Evolutionary conservation across 2,329 filamentous ascomycete genomes (phyloP).

Genomic region (Fusarium solani-melongenae): DNA sequence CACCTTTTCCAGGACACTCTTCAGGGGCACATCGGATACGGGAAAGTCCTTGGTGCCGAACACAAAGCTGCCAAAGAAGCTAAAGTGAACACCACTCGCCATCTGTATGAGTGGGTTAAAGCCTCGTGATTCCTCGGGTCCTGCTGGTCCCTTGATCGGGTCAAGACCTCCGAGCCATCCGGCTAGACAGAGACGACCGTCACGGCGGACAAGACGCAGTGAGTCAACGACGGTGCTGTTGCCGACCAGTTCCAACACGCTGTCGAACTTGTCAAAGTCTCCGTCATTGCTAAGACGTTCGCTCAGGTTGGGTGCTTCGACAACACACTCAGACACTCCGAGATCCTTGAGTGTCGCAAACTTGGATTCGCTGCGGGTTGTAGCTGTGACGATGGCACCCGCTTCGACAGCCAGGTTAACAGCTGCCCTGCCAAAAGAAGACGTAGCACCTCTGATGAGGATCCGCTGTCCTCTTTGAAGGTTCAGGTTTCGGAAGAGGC

Average conservation of each 20-base stretch:
- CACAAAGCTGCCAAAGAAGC: slow-evolving; percentile 55
- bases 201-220: background rate
- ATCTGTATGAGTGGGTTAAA: slow-evolving; percentile 59
- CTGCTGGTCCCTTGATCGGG: background rate
- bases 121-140: slow-evolving; percentile 46
- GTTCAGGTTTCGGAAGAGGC: slow-evolving; percentile 13
- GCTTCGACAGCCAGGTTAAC: background rate
- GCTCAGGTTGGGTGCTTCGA: background rate
- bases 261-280: background rate
- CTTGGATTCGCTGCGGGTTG: background rate
- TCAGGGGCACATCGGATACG: slow-evolving; percentile 31
- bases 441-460: background rate
- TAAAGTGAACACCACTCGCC: slow-evolving; percentile 58
- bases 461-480: background rate
- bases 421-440: background rate
- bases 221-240: background rate
- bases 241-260: background rate
- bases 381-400: background rate
- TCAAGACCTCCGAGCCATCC: background rate
- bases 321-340: background rate
- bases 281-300: background rate
- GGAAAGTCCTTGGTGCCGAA: slow-evolving; percentile 51
- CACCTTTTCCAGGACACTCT: slow-evolving; percentile 51
- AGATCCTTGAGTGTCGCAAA: background rate
- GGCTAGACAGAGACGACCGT: background rate